Evolutionary conservation across 139 green algal genomes (phyloP), one percentile per base, ranked within the genome.

Genomic region (Volvox reticuliferus): DNA sequence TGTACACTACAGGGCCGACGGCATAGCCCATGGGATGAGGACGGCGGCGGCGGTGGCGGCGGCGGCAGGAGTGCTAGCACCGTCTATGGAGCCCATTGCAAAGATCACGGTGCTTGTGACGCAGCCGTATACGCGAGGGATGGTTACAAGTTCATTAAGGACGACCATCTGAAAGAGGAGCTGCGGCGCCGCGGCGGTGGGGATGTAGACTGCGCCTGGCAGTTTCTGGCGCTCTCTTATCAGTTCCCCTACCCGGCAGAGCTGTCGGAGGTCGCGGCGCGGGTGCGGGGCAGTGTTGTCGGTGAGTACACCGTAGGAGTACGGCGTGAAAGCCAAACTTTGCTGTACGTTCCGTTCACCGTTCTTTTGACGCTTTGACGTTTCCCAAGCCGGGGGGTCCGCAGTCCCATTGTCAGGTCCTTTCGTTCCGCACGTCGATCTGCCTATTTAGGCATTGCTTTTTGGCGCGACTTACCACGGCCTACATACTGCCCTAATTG

Each of bases 221-320:
- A 1, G 1, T 88, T 88, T 26, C 32, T 88, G 21, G 63, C 82
- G 21, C 13, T 79, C 24, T 79, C 82, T 20, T 88, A 79, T 67
- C 82, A 79, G 30, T 21, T 88, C 20, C 62, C 63, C 20, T 88
- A 88, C 63, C 82, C 82, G 33, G 33, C 30, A 2, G 82, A 88
- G 82, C 82, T 88, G 21, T 30, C 81, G 61, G 81, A 87, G 62
- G 12, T 30, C n/a, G 80, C 80, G 55, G 35, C 3, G 80, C 26
- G 55, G 12, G 55, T 19, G 65, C 65, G 12, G 21, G 65, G 65
- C 24, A 28, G 21, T 28, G 65, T 12, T 73, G 65, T 9, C 16
- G 65, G 65, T 73, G 65, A 73, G 65, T 73, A 28, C 44, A 55
- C 44, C 9, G 9, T 55, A 9, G 5, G 44, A 9, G 44, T 55